Percentiles rank a stretch among this genome's conserved stretches.
Evolutionary conservation across 495 filamentous ascomycete species (phyloP).

Genomic region (Aspergillus funiculosus): DNA sequence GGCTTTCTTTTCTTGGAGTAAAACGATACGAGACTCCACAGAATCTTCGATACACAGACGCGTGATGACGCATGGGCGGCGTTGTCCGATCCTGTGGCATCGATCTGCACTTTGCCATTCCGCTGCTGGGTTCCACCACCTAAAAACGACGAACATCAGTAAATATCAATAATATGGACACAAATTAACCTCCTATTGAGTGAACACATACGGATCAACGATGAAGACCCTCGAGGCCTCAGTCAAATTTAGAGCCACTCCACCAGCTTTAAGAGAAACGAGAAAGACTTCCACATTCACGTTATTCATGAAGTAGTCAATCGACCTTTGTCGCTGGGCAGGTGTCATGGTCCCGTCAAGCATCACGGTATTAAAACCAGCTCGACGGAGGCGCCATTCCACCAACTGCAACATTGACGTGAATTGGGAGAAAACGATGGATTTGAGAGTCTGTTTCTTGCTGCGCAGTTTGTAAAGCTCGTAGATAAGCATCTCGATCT

Average conservation of each 20-base stretch:
- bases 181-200: background rate
- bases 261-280: conserved; percentile 90
- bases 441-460: conserved; percentile 88
- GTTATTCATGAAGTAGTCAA: conserved; percentile 93
- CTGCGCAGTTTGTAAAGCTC: conserved; percentile 83
- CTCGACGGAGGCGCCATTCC: conserved; percentile 90
- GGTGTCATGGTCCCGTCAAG: conserved; percentile 94
- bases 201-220: conserved; percentile 71
- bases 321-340: conserved; percentile 81
- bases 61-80: conserved; percentile 87
- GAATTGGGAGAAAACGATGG: conserved; percentile 69
- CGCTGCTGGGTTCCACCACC: conserved; percentile 95
- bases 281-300: conserved; percentile 89
- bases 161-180: background rate
- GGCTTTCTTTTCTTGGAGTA: conserved; percentile 95
- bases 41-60: conserved; percentile 92
- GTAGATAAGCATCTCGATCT: conserved; percentile 93
- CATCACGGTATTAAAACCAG: conserved; percentile 97
- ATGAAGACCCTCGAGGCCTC: conserved; percentile 94
- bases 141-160: conserved; percentile 23
- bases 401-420: conserved; percentile 72
- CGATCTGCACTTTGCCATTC: conserved; percentile 97
- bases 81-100: conserved; percentile 95
- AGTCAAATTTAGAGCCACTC: conserved; percentile 90
- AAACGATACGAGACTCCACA: conserved; percentile 88